Evolutionary conservation across 2,329 filamentous ascomycete genomes (phyloP).

Genomic region (Parafenestella ontariensis): DNA sequence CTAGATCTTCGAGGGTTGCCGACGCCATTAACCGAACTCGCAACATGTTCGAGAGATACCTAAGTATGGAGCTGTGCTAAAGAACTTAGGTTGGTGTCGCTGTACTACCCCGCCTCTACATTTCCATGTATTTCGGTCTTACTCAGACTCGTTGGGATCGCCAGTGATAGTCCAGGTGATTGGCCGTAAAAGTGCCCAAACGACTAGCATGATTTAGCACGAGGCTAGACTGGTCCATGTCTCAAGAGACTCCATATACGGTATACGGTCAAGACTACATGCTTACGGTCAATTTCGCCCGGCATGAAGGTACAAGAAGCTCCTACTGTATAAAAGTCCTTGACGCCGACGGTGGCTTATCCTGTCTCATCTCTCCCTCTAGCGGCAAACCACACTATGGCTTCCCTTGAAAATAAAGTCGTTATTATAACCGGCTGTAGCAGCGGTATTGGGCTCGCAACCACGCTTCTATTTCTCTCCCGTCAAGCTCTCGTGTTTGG

Average conservation of each 20-base stretch:
- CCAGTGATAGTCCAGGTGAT: background rate
- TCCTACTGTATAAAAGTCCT: background rate
- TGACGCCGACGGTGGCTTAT: background rate
- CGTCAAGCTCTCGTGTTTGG: slow-evolving; percentile 31
- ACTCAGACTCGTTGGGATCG: background rate
- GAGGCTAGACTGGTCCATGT: background rate
- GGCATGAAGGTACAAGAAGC: no score
- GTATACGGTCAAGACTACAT: background rate
- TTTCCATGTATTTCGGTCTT: background rate
- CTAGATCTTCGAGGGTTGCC: no score
- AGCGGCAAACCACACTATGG: slow-evolving; percentile 2
- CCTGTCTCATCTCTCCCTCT: no score
- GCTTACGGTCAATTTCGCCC: no score
- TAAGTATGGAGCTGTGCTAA: background rate
- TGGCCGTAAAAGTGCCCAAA: background rate
- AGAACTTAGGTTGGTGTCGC: background rate
- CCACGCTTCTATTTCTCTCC: slow-evolving; percentile 23
- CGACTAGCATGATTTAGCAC: background rate
- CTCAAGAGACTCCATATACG: background rate
- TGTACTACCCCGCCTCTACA: background rate
- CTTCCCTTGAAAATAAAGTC: slow-evolving; percentile 24
- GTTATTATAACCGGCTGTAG: slow-evolving; percentile 34
- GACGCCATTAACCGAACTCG: no score
- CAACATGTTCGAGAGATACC: background rate
- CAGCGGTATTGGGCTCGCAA: slow-evolving; percentile 35